These are phyloP conservation scores for Lasiodiplodia hormozganensis DNA, from an alignment of 2,329 filamentous ascomycete species.

Conservation along the genomic window DNA sequence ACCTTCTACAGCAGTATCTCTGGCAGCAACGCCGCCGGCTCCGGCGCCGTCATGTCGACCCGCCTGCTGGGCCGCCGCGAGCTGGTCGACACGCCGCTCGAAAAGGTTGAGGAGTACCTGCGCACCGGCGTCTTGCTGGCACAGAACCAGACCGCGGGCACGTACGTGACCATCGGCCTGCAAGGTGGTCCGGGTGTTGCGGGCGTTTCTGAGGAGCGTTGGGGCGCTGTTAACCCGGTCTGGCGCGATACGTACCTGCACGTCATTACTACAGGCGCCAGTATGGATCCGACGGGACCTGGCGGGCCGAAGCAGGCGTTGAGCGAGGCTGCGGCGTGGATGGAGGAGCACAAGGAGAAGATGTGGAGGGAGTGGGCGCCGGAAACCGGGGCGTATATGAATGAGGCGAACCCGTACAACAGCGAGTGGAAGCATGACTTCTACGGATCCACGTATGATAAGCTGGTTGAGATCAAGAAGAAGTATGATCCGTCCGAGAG, in stretches of 20 bases:
- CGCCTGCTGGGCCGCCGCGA: constrained; percentile 45
- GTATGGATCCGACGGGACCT: neutral
- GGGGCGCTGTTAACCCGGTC: constrained; percentile 38
- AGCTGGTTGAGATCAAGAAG: constrained; percentile 30
- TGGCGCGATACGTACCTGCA: constrained; percentile 47
- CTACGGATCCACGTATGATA: constrained; percentile 31
- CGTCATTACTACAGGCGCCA: constrained; percentile 38
- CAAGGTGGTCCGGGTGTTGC: constrained; percentile 40
- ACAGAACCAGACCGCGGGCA: constrained; percentile 34
- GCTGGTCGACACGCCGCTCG: constrained; percentile 35
- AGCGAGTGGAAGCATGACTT: constrained; percentile 32
- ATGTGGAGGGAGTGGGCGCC: constrained; percentile 35
- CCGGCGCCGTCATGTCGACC: constrained; percentile 40
- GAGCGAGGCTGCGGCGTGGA: constrained; percentile 31
- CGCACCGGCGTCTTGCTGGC: constrained; percentile 31
- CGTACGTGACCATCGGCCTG: constrained; percentile 38
- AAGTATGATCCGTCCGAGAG: constrained; percentile 33
- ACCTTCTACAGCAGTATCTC: constrained; percentile 41
- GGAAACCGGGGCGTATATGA: constrained; percentile 33
- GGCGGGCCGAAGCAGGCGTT: constrained; percentile 31
- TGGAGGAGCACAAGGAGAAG: constrained; percentile 33
- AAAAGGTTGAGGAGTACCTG: constrained; percentile 22
- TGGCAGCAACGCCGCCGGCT: constrained; percentile 39
- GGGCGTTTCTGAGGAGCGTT: constrained; percentile 37
- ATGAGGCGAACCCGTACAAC: constrained; percentile 34